Evolutionary conservation across 2,329 filamentous ascomycete genomes (phyloP), one percentile per base, ranked within the genome.

Genomic region (Aspergillus unguis): DNA sequence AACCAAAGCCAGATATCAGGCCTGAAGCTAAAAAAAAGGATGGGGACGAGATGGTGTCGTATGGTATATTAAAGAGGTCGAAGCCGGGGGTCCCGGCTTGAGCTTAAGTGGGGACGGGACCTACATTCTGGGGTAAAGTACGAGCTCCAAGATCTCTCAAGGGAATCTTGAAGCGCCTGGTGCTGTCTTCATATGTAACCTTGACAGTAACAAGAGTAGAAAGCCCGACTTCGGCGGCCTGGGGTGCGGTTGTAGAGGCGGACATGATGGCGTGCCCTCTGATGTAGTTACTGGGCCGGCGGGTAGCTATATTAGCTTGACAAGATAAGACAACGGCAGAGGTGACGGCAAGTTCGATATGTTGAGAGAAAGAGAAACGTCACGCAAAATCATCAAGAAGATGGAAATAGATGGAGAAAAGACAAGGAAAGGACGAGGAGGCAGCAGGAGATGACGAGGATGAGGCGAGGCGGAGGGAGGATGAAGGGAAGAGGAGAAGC

Each of bases 151-250:
- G 85, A 62, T 97, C 92, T 69, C 86, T 85, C 67, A 97, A 82
- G 51, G 90, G 87, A 59, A 97, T 81, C 81, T 95, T 96, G 77
- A 95, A 88, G 64, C 91, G 88, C 66, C 88, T 85, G 65, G 85
- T 87, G 65, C 75, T 77, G 54, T 89, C 89, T 67, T 91, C 84
- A 66, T 87, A 84, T 65, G 84, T 82, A 67, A 95, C 81, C 79
- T 97, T 97, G 76, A 96, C 78, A 60, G 87, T 90, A 73, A 97
- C 88, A 59, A 83, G 77, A 48, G 88, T 90, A 57, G 91, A 87
- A 51, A 84, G 81, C 48, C 75, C 78, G 52, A 82, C 77, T 37
- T 77, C 72, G 56, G 17, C 17, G 17, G 17, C 17, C 17, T 17
- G 17, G 17, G 17, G 17, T 17, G 72, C 71, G 50, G 65, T 52